phyloP scores from a whole-genome alignment of 768 basidiomycete species.

The Boletus tomentosulus region DNA sequence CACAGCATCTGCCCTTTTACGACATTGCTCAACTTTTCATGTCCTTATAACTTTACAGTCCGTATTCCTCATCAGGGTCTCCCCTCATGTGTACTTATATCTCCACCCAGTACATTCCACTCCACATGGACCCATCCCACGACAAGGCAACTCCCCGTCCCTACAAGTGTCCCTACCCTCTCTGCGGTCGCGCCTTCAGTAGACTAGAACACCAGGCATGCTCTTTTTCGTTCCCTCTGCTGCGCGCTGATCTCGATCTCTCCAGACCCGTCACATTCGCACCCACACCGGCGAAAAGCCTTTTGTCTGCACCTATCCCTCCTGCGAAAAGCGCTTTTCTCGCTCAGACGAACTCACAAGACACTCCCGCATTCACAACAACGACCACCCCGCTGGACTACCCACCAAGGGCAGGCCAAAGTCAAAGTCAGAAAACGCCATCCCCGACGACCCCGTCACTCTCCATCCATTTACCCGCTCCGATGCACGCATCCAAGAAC shows the following conservation, averaged over 20 bases:
- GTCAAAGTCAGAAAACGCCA: slow-evolving; percentile 23
- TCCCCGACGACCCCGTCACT: slow-evolving; percentile 26
- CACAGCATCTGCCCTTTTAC: background rate
- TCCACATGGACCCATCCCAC: slow-evolving; percentile 26
- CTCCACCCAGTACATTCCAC: slow-evolving; percentile 1
- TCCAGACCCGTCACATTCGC: slow-evolving; percentile 92
- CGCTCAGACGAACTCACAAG: slow-evolving; percentile 98
- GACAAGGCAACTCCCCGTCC: slow-evolving; percentile 59
- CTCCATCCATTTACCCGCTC: slow-evolving; percentile 23
- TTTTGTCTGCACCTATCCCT: slow-evolving; percentile 84
- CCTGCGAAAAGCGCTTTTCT: slow-evolving; percentile 98
- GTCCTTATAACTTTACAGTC: background rate
- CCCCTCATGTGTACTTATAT: slow-evolving; percentile 26
- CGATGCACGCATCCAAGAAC: slow-evolving; percentile 21
- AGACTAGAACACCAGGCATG: slow-evolving; percentile 92
- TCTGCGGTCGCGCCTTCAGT: slow-evolving; percentile 94
- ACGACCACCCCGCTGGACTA: slow-evolving; percentile 39
- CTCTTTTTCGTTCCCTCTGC: slow-evolving; percentile 11
- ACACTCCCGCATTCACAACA: slow-evolving; percentile 90
- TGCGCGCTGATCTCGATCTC: slow-evolving; percentile 18
- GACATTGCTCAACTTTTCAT: background rate
- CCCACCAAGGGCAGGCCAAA: slow-evolving; percentile 28
- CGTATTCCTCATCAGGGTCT: slow-evolving; percentile 6
- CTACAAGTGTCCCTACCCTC: slow-evolving; percentile 92
- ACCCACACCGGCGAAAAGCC: slow-evolving; percentile 99